phyloP scores from a whole-genome alignment of 345 rosid species.

The Ceriops decandra region DNA sequence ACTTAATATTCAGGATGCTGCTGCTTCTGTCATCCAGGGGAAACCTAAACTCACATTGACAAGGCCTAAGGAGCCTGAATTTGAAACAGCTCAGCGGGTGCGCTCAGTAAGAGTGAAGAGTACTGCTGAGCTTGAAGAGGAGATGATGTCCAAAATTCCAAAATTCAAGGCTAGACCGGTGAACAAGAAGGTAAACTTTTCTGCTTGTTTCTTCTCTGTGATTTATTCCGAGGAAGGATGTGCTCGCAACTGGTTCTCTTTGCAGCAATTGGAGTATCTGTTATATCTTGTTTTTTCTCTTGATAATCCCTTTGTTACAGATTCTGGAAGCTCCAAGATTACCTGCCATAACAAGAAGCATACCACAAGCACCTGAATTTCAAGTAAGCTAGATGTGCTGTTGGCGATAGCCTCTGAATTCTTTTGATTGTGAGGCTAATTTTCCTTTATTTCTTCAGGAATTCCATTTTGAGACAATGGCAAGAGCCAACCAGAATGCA shows the following conservation, averaged over 20 bases:
- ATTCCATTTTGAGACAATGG: constrained; percentile 80
- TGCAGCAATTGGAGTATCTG: not conserved
- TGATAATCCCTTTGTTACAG: constrained; percentile 28
- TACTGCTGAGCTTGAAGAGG: constrained; percentile 94
- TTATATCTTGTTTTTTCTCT: not conserved
- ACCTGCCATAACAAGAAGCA: constrained; percentile 58
- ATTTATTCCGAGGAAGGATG: not conserved
- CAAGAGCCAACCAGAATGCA: constrained; percentile 69
- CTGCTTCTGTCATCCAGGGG: constrained; percentile 33
- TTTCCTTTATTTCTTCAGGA: constrained; percentile 45
- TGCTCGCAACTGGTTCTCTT: not conserved
- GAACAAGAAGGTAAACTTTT: constrained; percentile 71
- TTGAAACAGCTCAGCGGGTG: constrained; percentile 83
- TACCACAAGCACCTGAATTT: constrained; percentile 76
- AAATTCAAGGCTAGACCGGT: constrained; percentile 97
- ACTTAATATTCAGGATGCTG: constrained; percentile 23
- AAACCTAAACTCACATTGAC: constrained; percentile 75
- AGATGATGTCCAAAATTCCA: constrained; percentile 93
- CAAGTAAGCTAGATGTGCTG: constrained; percentile 43
- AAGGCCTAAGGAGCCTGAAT: constrained; percentile 88
- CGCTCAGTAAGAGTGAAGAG: constrained; percentile 79
- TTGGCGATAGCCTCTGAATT: not conserved
- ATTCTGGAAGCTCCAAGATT: constrained; percentile 71
- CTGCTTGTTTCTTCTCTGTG: not conserved
- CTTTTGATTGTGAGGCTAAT: not conserved